Percentiles rank a stretch among this genome's conserved stretches.
These are phyloP conservation scores for Paraconiothyrium sp. DNA, from an alignment of 2,329 filamentous ascomycete genomes.

Conservation along the genomic window DNA sequence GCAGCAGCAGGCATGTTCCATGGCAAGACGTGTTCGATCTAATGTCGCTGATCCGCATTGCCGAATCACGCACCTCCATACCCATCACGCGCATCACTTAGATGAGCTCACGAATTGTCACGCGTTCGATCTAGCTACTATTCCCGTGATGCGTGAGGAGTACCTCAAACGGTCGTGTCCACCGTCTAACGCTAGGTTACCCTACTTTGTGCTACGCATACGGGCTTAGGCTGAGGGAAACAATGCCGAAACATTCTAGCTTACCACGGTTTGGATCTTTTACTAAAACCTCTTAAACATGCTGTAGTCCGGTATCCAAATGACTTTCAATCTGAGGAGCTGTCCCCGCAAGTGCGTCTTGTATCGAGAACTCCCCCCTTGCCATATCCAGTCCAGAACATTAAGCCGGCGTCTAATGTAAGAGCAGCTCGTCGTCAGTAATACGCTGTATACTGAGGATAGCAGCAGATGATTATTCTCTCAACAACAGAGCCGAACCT, in stretches of 20 bases:
- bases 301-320: too few relatives aligned
- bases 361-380: too few relatives aligned
- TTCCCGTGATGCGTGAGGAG: neutral
- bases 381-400: too few relatives aligned
- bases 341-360: too few relatives aligned
- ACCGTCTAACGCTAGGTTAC: neutral
- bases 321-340: too few relatives aligned
- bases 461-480: too few relatives aligned
- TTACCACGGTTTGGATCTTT: neutral
- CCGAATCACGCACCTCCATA: conserved; percentile 5
- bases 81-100: conserved; percentile 3
- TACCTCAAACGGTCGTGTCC: neutral
- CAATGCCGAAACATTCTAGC: neutral
- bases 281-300: too few relatives aligned
- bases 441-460: too few relatives aligned
- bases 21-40: neutral
- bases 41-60: neutral
- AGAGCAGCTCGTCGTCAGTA: too few relatives aligned
- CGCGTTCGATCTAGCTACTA: neutral
- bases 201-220: neutral
- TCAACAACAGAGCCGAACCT: too few relatives aligned
- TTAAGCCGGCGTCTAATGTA: too few relatives aligned
- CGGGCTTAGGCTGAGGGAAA: neutral
- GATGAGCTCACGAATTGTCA: conserved; percentile 7
- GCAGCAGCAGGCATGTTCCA: neutral